Base-by-base conservation (phyloP, 2,329 filamentous ascomycete genomes). In the Venturia nashicola region DNA sequence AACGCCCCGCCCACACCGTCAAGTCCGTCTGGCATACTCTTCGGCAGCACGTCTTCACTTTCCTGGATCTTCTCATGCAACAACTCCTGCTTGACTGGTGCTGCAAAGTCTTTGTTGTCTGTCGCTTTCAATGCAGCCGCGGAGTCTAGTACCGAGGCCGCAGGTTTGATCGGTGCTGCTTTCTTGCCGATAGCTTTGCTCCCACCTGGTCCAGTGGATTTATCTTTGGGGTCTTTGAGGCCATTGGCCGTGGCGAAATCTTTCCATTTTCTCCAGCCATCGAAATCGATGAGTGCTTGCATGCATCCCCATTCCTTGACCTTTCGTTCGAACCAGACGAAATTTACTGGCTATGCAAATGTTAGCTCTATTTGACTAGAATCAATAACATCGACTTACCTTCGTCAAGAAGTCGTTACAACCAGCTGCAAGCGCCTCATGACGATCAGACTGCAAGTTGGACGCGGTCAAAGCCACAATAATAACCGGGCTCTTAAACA, bases 281-380 rank as follows among this genome's bases (percentile, higher is more conserved):
- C 93, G 73, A 94, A 97, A 78, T 99, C 94, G 71, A 99, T 97
- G 32, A 99, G 82, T 11, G 94, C 94, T 78, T 97, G 94, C 94
- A 99, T 99, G 79, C 94, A 97, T 64, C 94, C 94, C 94, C 94
- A 99, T 80, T 99, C 94, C 77, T 95, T 97, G 69, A 97, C 92
- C 75, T 99, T 99, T 65, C 93, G 86, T 74, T 97, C 91, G 34
- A 99, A 84, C 92, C 93, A 99, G 65, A 95, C 89, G 72, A 97
- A 97, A 74, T 96, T 96, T 69, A 99, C 93, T 23, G 94, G 94
- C 90, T 96, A 72, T 54, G 59, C 12, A 3, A 12, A 42, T 12
- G 48, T 68, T 61, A 59, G 66, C 75, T 68, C 74, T 11, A 36
- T 27, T 20, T 23, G n/a, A 64, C 68, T 48, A 67, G 63, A 44